phyloP scores from a whole-genome alignment of 345 rosid species.

The Salix caprea region DNA sequence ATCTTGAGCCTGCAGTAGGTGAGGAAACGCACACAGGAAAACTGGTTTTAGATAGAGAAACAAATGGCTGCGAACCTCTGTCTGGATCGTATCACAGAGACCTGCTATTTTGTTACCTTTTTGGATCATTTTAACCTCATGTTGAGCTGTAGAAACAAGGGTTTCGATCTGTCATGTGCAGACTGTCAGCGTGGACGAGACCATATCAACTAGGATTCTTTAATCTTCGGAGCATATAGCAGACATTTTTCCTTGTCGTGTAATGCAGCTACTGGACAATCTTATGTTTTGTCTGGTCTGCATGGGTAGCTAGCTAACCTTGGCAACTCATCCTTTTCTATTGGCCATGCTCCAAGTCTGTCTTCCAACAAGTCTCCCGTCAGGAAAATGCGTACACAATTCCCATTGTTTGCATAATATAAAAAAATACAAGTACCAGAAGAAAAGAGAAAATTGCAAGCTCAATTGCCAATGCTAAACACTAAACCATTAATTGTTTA shows the following conservation, averaged over 20 bases:
- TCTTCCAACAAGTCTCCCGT: background rate
- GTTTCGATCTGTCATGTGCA: conserved; percentile 4
- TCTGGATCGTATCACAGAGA: too few species aligned
- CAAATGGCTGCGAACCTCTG: too few species aligned
- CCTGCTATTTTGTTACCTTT: background rate
- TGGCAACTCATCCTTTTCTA: background rate
- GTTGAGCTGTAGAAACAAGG: background rate
- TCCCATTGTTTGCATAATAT: background rate
- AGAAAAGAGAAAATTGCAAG: too few species aligned
- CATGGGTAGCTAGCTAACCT: background rate
- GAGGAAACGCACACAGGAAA: background rate
- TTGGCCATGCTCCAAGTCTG: background rate
- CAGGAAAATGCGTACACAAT: background rate
- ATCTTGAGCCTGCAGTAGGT: background rate
- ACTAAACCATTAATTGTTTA: background rate
- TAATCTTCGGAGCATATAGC: background rate
- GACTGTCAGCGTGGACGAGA: background rate
- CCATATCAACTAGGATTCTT: background rate
- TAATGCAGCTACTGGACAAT: background rate
- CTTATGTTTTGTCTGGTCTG: background rate
- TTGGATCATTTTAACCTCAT: background rate
- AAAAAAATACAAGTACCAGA: background rate
- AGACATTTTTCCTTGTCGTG: background rate
- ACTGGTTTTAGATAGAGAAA: too few species aligned
- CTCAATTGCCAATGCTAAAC: background rate